Base-by-base conservation (phyloP, 2,329 filamentous ascomycete species). In the Fusarium sp. region DNA sequence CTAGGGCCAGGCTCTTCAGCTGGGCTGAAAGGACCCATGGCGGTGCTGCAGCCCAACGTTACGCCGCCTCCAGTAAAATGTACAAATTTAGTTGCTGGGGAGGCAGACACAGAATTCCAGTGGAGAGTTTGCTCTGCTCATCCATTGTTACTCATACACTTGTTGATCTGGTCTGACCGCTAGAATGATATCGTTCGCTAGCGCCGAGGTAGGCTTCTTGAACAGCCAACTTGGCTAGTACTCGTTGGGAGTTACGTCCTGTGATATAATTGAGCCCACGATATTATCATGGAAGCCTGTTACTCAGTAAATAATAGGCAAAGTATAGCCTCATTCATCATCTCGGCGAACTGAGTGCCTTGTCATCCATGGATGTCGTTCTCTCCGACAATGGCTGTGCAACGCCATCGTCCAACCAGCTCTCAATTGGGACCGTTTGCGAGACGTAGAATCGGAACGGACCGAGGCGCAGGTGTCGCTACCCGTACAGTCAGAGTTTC, bases 31-130 rank as follows among this genome's bases (percentile, higher is more conserved):
- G 28, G 26, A 43, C 50, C 49, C 57, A 65, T 69, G 62, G 65
- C 39, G 42, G 64, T 46, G 54, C 66, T 70, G 66, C 66, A 69
- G 66, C 66, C 66, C 66, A 69, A 69, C 66, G 66, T 69, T 70
- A 67, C 66, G 66, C 66, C 61, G 43, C 64, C 53, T 67, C 53
- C 53, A 65, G 62, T 42, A 65, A 55, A 59, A 65, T 65, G 46
- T 53, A 65, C 62, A 65, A 45, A 31, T 63, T 24, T 31, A 51
- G 67, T 70, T 68, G 67, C 67, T 70, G 62, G 67, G 62, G 62
- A 59, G 57, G 42, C 42, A 59, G 57, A 57, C 43, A 44, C 52
- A 51, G 52, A 55, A 57, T 70, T 68, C 66, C 62, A 70, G 67
- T 59, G 53, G 50, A 40, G n/a, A 40, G 28, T 38, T 42, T 46